Percentiles rank a stretch among this genome's conserved stretches.
These are phyloP conservation scores for Rhodotorula mucilaginosa DNA, from an alignment of 1,284 basidiomycete genomes.

Conservation along the genomic window DNA sequence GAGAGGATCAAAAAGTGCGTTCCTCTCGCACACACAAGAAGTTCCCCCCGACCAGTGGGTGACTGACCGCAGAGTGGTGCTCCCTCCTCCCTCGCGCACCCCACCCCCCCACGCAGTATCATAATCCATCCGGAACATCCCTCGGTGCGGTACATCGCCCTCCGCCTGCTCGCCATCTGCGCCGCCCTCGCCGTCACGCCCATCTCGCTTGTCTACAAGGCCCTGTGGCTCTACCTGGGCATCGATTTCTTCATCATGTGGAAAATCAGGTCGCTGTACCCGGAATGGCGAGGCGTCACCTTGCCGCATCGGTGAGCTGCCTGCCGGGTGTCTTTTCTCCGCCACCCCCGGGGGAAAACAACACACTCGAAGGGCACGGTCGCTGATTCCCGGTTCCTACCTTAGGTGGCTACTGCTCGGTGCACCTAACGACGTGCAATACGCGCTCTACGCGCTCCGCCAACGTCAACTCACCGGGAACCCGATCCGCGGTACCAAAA, in stretches of 20 bases:
- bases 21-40: too few relatives aligned
- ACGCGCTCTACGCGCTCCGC: slow-evolving; percentile 20
- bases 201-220: slow-evolving; percentile 21
- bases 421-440: slow-evolving; percentile 33
- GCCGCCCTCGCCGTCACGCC: slow-evolving; percentile 19
- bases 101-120: too few relatives aligned
- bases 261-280: slow-evolving; percentile 19
- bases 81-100: too few relatives aligned
- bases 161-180: slow-evolving; percentile 46
- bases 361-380: too few relatives aligned
- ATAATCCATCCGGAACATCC: slow-evolving; percentile 34
- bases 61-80: too few relatives aligned
- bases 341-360: too few relatives aligned
- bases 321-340: too few relatives aligned
- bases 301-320: slow-evolving; percentile 20
- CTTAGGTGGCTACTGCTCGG: slow-evolving; percentile 31
- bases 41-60: too few relatives aligned
- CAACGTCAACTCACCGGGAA: slow-evolving; percentile 13
- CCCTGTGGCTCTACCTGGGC: slow-evolving; percentile 10
- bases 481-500: slow-evolving; percentile 22
- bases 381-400: background rate
- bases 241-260: slow-evolving; percentile 34
- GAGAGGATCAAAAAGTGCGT: slow-evolving; percentile 33
- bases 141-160: slow-evolving; percentile 1
- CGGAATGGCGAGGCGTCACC: slow-evolving; percentile 22